These are phyloP conservation scores for Stipa capillata DNA, from an alignment of 176 grass and related monocot genomes.

Conservation along the genomic window DNA sequence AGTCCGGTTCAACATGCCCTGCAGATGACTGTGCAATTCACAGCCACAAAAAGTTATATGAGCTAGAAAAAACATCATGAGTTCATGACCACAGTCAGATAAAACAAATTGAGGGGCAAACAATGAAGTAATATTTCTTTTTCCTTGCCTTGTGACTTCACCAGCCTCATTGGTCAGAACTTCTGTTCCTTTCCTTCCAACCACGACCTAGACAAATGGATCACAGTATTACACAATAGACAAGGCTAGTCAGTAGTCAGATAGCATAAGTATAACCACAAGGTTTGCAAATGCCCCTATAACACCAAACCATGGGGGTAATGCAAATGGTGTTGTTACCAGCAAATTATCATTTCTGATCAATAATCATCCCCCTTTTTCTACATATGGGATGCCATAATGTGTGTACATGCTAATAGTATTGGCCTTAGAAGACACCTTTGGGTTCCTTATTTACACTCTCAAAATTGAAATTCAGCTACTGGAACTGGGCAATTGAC, in stretches of 20 bases:
- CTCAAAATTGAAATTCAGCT: not conserved
- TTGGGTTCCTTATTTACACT: not conserved
- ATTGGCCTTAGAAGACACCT: not conserved
- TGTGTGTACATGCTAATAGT: not conserved
- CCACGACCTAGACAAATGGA: slow-evolving; percentile 51
- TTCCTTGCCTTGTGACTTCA: slow-evolving; percentile 74
- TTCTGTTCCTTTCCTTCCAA: slow-evolving; percentile 75
- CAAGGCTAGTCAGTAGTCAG: not conserved
- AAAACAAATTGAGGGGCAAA: not conserved
- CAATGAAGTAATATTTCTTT: not conserved
- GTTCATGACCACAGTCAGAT: not conserved
- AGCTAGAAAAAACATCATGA: not conserved
- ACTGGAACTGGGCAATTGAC: not conserved
- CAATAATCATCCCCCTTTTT: not conserved
- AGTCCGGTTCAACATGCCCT: slow-evolving; percentile 84
- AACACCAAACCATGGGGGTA: not conserved
- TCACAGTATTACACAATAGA: not conserved
- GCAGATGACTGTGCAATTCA: slow-evolving; percentile 58
- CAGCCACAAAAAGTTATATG: not conserved
- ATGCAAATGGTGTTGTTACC: not conserved
- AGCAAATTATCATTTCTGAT: not conserved
- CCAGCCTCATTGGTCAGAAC: slow-evolving; percentile 78
- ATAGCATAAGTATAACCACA: not conserved
- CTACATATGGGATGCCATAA: not conserved
- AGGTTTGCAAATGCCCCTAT: not conserved